phyloP scores from a whole-genome alignment of 1,284 basidiomycete species.

The Trichosporon sp. region DNA sequence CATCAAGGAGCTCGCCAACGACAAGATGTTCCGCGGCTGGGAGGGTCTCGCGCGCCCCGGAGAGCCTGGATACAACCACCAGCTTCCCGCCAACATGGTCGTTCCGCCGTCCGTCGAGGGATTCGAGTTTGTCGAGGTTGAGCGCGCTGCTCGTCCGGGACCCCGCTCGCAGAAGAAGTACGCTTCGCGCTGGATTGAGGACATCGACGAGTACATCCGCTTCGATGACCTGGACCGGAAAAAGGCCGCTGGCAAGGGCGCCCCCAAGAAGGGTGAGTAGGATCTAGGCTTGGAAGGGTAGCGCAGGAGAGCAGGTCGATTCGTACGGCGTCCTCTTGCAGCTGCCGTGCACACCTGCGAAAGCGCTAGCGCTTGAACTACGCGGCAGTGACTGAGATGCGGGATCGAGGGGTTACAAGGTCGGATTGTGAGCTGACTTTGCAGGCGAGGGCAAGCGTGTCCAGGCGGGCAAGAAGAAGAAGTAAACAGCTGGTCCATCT shows the following conservation, averaged over 20 bases:
- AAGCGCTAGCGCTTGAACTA: too few relatives aligned
- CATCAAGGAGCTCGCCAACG: slow-evolving; percentile 18
- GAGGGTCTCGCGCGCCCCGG: slow-evolving; percentile 10
- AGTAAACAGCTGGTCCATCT: slow-evolving; percentile 5
- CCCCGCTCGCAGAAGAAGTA: slow-evolving; percentile 7
- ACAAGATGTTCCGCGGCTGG: slow-evolving; percentile 28
- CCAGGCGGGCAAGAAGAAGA: slow-evolving; percentile 15
- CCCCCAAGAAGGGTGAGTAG: slow-evolving; percentile 47
- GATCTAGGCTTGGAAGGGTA: too few relatives aligned
- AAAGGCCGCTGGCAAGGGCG: slow-evolving; percentile 34
- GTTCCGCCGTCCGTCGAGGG: slow-evolving; percentile 7
- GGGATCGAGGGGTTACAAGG: too few relatives aligned
- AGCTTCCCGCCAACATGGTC: slow-evolving; percentile 15
- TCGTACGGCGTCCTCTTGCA: too few relatives aligned
- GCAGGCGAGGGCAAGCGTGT: slow-evolving; percentile 15
- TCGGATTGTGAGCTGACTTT: neutral
- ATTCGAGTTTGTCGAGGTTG: slow-evolving; percentile 28
- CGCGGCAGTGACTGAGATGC: too few relatives aligned
- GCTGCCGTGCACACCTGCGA: too few relatives aligned
- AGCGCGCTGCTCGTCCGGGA: slow-evolving; percentile 21
- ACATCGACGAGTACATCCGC: slow-evolving; percentile 29
- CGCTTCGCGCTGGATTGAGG: slow-evolving; percentile 34
- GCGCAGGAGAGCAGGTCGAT: too few relatives aligned
- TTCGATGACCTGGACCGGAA: slow-evolving; percentile 28
- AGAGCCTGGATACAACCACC: neutral